Conservation (phyloP, 179 eudicot genomes). For the Patellifolia procumbens region DNA sequence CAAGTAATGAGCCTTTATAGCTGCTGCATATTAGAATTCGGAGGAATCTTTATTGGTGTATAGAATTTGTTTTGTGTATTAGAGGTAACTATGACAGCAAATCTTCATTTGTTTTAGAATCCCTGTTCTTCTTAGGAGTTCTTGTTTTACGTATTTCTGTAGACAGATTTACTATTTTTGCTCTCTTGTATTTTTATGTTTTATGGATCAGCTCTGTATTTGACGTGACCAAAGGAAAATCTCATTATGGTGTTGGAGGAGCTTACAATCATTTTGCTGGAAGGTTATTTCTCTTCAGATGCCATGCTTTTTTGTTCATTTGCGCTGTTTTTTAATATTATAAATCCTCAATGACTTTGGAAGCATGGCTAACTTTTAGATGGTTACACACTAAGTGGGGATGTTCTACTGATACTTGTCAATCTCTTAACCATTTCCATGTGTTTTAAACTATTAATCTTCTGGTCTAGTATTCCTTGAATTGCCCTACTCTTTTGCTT, state of each 20-base stretch:
- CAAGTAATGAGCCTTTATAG: not conserved
- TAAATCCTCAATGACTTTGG: not conserved
- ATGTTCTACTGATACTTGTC: not conserved
- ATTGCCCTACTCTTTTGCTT: not conserved
- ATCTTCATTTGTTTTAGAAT: not conserved
- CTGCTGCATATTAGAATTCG: not conserved
- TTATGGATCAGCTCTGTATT: slow-evolving; percentile 71
- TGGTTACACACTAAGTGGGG: not conserved
- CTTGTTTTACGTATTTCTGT: not conserved
- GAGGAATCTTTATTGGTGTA: not conserved
- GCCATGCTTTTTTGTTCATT: not conserved
- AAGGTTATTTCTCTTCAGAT: slow-evolving; percentile 45
- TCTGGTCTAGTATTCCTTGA: not conserved
- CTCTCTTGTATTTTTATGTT: not conserved
- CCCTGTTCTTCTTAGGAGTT: not conserved
- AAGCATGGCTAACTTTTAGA: not conserved
- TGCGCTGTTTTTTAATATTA: not conserved
- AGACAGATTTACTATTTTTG: not conserved
- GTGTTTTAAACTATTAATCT: not conserved
- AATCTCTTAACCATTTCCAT: not conserved
- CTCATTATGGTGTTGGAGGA: slow-evolving; percentile 88
- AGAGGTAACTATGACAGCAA: not conserved
- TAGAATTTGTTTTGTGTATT: not conserved
- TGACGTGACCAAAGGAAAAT: slow-evolving; percentile 90
- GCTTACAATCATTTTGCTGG: slow-evolving; percentile 92